Percentiles rank a stretch among this genome's conserved stretches.
These are phyloP conservation scores for Fraxinus anomala DNA, from an alignment of 257 asterid genomes.

Conservation along the genomic window DNA sequence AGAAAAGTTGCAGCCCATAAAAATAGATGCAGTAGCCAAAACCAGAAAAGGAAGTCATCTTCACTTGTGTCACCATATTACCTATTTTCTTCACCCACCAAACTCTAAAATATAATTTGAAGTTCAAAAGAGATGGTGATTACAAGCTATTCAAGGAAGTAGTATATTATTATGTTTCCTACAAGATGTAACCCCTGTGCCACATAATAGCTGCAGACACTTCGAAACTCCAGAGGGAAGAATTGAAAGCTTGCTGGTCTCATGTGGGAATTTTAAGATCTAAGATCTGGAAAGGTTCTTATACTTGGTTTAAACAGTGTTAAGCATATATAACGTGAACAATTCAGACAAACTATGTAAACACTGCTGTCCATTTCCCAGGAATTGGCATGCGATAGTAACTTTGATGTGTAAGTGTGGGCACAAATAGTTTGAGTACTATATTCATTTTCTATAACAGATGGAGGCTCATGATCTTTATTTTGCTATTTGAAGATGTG, in stretches of 20 bases:
- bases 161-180: too few species aligned
- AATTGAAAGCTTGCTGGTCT: not conserved
- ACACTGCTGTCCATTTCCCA: not conserved
- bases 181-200: not conserved
- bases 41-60: not conserved
- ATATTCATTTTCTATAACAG: not conserved
- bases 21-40: not conserved
- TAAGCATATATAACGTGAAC: not conserved
- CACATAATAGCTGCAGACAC: not conserved
- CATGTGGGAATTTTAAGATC: not conserved
- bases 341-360: not conserved
- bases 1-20: not conserved
- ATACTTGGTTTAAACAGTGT: not conserved
- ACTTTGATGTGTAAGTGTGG: not conserved
- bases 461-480: not conserved
- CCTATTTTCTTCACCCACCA: not conserved
- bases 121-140: not conserved
- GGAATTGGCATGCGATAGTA: not conserved
- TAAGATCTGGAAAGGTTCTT: not conserved
- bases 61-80: not conserved
- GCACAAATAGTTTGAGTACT: not conserved
- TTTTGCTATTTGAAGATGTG: constrained; percentile 10
- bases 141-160: not conserved
- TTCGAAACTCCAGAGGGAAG: not conserved
- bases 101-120: not conserved